A percentile compares a stretch with the other conserved stretches of the same genome.
phyloP scores from a whole-genome alignment of 2,329 filamentous ascomycete genomes.

The Ceratocystis harringtonii region DNA sequence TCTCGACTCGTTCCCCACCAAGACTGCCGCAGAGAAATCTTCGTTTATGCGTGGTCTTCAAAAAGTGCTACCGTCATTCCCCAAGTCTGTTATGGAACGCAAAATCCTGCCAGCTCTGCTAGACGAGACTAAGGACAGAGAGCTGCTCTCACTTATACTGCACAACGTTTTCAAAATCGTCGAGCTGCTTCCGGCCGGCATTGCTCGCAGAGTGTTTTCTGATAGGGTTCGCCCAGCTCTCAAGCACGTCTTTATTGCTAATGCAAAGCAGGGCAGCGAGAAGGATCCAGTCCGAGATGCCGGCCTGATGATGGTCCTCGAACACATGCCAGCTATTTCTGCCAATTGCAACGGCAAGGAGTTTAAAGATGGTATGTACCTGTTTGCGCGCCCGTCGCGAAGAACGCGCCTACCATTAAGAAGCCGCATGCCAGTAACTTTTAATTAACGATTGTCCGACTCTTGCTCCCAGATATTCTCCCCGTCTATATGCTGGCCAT shows the following conservation, averaged over 20 bases:
- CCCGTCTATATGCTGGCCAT: conserved; percentile 73
- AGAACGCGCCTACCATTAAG: no score
- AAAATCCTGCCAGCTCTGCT: conserved; percentile 80
- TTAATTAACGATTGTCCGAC: background rate
- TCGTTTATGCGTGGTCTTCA: conserved; percentile 81
- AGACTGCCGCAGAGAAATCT: conserved; percentile 79
- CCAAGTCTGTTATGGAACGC: conserved; percentile 83
- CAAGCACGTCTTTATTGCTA: conserved; percentile 63
- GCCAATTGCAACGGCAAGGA: conserved; percentile 78
- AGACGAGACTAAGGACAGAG: conserved; percentile 86
- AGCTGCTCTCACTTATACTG: conserved; percentile 69
- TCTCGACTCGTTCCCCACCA: conserved; percentile 76
- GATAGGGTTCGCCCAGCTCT: conserved; percentile 76
- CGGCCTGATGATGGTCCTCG: conserved; percentile 77
- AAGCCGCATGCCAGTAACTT: background rate
- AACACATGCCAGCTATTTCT: conserved; percentile 62
- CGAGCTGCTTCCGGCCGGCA: conserved; percentile 50
- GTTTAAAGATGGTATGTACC: conserved; percentile 68
- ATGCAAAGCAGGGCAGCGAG: conserved; percentile 46
- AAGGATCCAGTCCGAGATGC: conserved; percentile 74
- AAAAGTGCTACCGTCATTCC: conserved; percentile 80
- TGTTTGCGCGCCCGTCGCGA: no score
- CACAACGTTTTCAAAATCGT: conserved; percentile 90
- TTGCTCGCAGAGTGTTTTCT: conserved; percentile 58
- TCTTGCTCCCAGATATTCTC: conserved; percentile 50